Conservation (phyloP, 129 eudicot species). For the Chrysanthemum seticuspe region DNA sequence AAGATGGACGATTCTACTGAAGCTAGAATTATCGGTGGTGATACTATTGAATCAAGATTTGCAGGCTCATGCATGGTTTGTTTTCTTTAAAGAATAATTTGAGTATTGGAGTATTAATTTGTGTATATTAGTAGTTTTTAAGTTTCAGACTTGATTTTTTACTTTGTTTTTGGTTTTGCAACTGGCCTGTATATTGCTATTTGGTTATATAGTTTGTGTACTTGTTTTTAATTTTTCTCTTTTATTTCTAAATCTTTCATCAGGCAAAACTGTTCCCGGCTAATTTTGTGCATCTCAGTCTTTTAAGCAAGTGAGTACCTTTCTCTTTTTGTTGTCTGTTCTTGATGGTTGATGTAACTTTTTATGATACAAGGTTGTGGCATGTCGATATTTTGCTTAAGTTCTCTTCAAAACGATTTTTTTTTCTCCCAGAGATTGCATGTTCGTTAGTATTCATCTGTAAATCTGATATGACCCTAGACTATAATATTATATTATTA, state of each 20-base stretch:
- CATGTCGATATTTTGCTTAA: neutral
- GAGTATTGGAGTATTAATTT: too few species aligned
- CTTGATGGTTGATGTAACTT: constrained; percentile 5
- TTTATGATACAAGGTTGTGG: neutral
- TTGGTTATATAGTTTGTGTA: constrained; percentile 5
- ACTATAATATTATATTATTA: too few species aligned
- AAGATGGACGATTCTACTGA: constrained; percentile 56
- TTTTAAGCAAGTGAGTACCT: constrained; percentile 80
- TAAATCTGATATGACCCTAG: too few species aligned
- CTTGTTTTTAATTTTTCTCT: constrained; percentile 12
- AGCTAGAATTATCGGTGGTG: constrained; percentile 19
- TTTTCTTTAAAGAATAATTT: too few species aligned
- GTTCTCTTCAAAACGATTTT: too few species aligned
- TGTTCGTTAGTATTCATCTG: too few species aligned
- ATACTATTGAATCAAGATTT: constrained; percentile 35
- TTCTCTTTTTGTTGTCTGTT: constrained; percentile 12
- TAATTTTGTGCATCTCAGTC: constrained; percentile 80
- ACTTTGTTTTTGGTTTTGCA: too few species aligned
- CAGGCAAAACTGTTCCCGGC: constrained; percentile 89
- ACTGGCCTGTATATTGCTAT: neutral
- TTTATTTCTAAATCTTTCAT: neutral
- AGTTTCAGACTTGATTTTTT: too few species aligned
- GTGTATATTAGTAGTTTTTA: too few species aligned
- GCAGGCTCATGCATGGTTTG: constrained; percentile 70
- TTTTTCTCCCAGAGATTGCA: too few species aligned